Evolutionary conservation across 2,329 filamentous ascomycete genomes (phyloP).

Genomic region (Xylaria arbuscula): DNA sequence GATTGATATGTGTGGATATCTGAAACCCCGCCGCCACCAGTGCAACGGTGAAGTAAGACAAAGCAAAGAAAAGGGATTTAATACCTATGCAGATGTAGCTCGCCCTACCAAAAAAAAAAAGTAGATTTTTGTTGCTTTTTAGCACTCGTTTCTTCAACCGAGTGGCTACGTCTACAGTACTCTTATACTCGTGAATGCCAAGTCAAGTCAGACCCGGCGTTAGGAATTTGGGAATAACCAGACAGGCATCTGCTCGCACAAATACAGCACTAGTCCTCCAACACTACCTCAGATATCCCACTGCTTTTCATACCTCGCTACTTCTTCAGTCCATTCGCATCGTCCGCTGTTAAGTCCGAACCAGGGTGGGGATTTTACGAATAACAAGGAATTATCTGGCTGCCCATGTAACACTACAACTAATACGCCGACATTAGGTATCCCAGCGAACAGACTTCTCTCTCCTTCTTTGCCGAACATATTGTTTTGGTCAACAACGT

Average conservation of each 20-base stretch:
- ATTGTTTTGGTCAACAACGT: background rate
- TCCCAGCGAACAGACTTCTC: background rate
- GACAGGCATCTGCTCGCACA: background rate
- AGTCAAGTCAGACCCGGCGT: constrained; percentile 32
- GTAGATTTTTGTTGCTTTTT: constrained; percentile 2
- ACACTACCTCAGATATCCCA: background rate
- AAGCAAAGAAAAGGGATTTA: background rate
- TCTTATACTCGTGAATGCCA: constrained; percentile 17
- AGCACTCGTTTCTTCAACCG: background rate
- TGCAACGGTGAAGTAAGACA: background rate
- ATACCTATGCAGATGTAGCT: background rate
- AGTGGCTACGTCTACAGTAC: background rate
- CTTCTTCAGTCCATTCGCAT: too few species aligned
- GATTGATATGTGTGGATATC: background rate
- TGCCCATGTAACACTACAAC: constrained; percentile 22
- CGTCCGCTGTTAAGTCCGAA: too few species aligned
- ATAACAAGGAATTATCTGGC: too few species aligned
- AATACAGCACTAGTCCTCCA: too few species aligned
- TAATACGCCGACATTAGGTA: constrained; percentile 10
- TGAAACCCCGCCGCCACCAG: constrained; percentile 15
- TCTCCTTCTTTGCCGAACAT: background rate
- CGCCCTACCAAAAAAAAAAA: background rate
- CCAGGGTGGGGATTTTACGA: too few species aligned
- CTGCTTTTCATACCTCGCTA: too few species aligned
- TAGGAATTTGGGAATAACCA: constrained; percentile 41